These are phyloP conservation scores for Saccharomyces uvarum DNA, from an alignment of 1,139 yeast species.

Conservation along the genomic window DNA sequence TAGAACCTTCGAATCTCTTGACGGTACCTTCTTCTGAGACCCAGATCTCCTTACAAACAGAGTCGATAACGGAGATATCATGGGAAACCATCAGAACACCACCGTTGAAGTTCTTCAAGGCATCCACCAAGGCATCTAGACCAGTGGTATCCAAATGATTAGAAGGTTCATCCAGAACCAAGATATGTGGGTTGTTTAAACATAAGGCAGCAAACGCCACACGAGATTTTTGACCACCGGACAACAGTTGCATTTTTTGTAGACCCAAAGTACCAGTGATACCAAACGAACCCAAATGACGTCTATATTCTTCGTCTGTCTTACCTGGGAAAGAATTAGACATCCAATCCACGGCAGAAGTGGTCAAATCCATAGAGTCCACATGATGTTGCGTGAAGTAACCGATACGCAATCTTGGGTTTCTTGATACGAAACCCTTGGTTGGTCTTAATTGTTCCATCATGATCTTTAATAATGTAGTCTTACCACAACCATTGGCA, in stretches of 20 bases:
- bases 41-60: constrained; percentile 91
- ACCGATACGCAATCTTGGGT: constrained; percentile 85
- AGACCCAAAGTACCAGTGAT: constrained; percentile 90
- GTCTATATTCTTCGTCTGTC: constrained; percentile 92
- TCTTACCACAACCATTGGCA: constrained; percentile 99
- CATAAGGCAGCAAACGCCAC: constrained; percentile 96
- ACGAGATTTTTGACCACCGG: constrained; percentile 98
- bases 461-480: constrained; percentile 78
- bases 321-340: constrained; percentile 84
- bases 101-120: constrained; percentile 80
- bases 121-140: constrained; percentile 88
- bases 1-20: constrained; percentile 70
- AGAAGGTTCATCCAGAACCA: constrained; percentile 95
- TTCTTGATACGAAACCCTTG: constrained; percentile 66
- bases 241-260: constrained; percentile 79
- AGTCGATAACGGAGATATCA: constrained; percentile 83
- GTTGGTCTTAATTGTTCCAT: constrained; percentile 71
- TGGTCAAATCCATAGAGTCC: constrained; percentile 88
- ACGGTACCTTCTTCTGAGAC: constrained; percentile 83
- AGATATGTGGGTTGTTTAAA: constrained; percentile 82
- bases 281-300: constrained; percentile 94
- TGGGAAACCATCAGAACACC: constrained; percentile 97
- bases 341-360: constrained; percentile 93
- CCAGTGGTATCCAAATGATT: constrained; percentile 98
- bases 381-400: constrained; percentile 99